A percentile compares a stretch with the other conserved stretches of the same genome.
Conservation (phyloP, 148 eudicot species). For the Silene uniflora region DNA sequence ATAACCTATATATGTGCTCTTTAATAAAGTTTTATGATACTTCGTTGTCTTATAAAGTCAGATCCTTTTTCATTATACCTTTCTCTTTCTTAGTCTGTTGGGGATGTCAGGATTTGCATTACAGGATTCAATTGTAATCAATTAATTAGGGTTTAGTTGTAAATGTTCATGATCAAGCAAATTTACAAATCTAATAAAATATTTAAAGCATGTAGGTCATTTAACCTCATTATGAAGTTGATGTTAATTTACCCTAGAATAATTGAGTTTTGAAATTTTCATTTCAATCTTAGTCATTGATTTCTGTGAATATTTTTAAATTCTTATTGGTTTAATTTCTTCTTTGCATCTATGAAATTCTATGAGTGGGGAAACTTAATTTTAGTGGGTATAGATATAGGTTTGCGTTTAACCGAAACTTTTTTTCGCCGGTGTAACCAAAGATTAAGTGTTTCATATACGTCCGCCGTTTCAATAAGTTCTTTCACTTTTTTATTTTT, state of each 20-base stretch:
- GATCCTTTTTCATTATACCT: conserved; percentile 8
- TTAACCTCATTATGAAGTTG: not conserved
- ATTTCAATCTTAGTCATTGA: too few species aligned
- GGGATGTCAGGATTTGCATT: conserved; percentile 18
- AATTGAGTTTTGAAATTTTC: not conserved
- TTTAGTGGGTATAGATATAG: too few species aligned
- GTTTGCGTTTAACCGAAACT: too few species aligned
- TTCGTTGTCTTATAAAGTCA: conserved; percentile 21
- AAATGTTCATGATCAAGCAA: not conserved
- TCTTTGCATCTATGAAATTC: too few species aligned
- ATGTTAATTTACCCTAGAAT: not conserved
- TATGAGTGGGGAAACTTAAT: too few species aligned
- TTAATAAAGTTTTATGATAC: conserved; percentile 19
- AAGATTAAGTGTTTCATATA: too few species aligned
- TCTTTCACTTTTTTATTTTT: too few species aligned
- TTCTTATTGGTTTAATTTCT: too few species aligned
- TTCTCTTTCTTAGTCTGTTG: not conserved
- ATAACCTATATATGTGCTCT: conserved; percentile 13
- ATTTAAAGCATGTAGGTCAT: not conserved
- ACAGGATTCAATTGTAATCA: not conserved
- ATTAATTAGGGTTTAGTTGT: conserved; percentile 5
- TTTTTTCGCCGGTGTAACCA: too few species aligned
- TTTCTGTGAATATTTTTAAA: too few species aligned
- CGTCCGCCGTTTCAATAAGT: too few species aligned
- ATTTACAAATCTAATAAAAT: not conserved